A percentile compares a stretch with the other conserved stretches of the same genome.
Evolutionary conservation across 306 rosid genomes (phyloP).

Genomic region (Quercus ilex): DNA sequence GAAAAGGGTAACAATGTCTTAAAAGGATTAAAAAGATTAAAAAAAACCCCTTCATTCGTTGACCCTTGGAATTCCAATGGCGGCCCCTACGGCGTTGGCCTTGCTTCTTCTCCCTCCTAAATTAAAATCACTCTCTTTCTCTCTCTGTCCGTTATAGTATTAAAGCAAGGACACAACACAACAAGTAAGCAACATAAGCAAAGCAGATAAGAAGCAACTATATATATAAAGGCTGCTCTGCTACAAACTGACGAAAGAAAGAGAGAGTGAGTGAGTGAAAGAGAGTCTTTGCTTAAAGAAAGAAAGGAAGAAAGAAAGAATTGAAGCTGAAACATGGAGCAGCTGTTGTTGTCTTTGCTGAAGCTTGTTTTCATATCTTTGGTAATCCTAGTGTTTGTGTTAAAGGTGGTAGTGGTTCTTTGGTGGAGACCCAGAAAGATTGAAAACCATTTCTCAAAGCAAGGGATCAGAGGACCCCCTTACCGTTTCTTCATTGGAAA

Average conservation of each 20-base stretch:
- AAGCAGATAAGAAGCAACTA: slow-evolving; percentile 39
- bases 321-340: slow-evolving; percentile 32
- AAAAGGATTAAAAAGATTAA: not conserved
- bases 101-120: slow-evolving; percentile 34
- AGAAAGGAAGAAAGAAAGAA: not conserved
- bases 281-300: not conserved
- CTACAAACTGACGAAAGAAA: slow-evolving; percentile 1
- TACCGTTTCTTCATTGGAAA: slow-evolving; percentile 97
- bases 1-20: slow-evolving; percentile 49
- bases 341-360: slow-evolving; percentile 35
- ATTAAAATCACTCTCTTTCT: not conserved
- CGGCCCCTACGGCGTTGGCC: slow-evolving; percentile 99
- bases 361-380: slow-evolving; percentile 36
- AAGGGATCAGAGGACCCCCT: slow-evolving; percentile 95
- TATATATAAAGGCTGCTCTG: slow-evolving; percentile 24
- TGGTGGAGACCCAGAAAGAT: slow-evolving; percentile 95
- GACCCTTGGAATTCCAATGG: slow-evolving; percentile 77
- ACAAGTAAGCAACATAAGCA: slow-evolving; percentile 38
- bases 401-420: slow-evolving; percentile 43
- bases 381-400: slow-evolving; percentile 22
- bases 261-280: not conserved
- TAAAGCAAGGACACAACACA: slow-evolving; percentile 49
- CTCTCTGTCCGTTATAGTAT: slow-evolving; percentile 30
- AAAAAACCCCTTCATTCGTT: slow-evolving; percentile 41
- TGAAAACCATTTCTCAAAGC: slow-evolving; percentile 65